Conservation (phyloP, 2,329 filamentous ascomycete species). For the Sporothrix sp. region DNA sequence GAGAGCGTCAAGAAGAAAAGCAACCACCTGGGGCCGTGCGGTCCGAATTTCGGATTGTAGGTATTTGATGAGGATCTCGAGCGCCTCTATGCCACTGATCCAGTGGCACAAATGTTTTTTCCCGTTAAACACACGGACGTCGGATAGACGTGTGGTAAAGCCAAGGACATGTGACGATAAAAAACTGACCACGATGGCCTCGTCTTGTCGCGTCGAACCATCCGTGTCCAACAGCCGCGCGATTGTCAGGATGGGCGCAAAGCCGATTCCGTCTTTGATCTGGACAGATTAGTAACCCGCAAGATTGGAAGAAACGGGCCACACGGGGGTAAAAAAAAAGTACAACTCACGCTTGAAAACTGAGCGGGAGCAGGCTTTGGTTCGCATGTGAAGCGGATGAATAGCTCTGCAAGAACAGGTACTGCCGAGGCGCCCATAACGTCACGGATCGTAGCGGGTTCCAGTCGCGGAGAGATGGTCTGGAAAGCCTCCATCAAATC, state of each 20-base stretch:
- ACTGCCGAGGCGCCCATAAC: constrained; percentile 15
- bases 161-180: constrained; percentile 77
- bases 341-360: constrained; percentile 8
- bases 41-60: constrained; percentile 64
- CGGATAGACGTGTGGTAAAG: constrained; percentile 73
- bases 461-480: constrained; percentile 11
- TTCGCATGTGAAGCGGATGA: constrained; percentile 13
- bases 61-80: constrained; percentile 78
- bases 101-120: constrained; percentile 18
- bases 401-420: constrained; percentile 18
- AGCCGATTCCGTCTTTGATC: constrained; percentile 13
- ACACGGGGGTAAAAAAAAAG: background rate
- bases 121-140: constrained; percentile 34
- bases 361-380: constrained; percentile 7
- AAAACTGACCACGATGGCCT: constrained; percentile 59
- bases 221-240: constrained; percentile 23
- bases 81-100: constrained; percentile 51
- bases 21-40: constrained; percentile 83
- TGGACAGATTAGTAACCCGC: background rate
- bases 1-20: constrained; percentile 81
- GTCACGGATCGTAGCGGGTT: constrained; percentile 14
- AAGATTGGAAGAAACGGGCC: too few species aligned
- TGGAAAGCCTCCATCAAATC: constrained; percentile 16
- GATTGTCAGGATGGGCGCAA: constrained; percentile 14
- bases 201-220: constrained; percentile 24